Percentiles rank a stretch among this genome's conserved stretches.
These are phyloP conservation scores for Penicillium lagena DNA, from an alignment of 495 filamentous ascomycete species.

Conservation along the genomic window DNA sequence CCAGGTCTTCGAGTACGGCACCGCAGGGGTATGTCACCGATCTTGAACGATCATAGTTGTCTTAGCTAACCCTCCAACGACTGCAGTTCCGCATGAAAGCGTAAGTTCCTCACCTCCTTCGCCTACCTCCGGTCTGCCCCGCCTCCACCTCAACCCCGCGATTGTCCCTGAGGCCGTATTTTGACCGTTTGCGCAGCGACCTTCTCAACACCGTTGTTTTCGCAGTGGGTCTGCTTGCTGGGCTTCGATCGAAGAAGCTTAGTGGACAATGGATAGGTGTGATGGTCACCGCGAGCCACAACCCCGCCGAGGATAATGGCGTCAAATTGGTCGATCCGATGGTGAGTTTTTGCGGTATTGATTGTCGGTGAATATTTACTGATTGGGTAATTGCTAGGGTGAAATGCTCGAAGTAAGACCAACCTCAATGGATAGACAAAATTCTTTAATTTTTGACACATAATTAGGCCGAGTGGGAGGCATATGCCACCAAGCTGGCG, in stretches of 20 bases:
- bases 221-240: conserved; percentile 81
- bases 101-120: conserved; percentile 38
- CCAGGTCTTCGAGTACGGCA: conserved; percentile 82
- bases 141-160: conserved; percentile 28
- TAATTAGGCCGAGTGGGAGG: conserved; percentile 72
- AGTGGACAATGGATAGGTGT: conserved; percentile 88
- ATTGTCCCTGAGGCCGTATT: conserved; percentile 28
- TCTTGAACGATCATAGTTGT: neutral
- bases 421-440: neutral
- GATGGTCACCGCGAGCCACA: conserved; percentile 99
- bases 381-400: conserved; percentile 42
- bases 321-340: conserved; percentile 97
- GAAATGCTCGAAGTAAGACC: conserved; percentile 82
- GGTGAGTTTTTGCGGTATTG: conserved; percentile 35
- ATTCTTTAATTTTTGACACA: conserved; percentile 4
- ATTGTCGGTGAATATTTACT: neutral
- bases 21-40: conserved; percentile 65
- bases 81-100: conserved; percentile 72
- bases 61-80: no score
- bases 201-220: conserved; percentile 85
- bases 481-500: conserved; percentile 76
- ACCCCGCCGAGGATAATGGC: conserved; percentile 93
- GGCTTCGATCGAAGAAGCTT: conserved; percentile 84
- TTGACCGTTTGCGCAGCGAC: conserved; percentile 31
- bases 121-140: conserved; percentile 24